Percentiles rank a stretch among this genome's conserved stretches.
phyloP scores from a whole-genome alignment of 257 asterid species.

The Echium plantagineum region DNA sequence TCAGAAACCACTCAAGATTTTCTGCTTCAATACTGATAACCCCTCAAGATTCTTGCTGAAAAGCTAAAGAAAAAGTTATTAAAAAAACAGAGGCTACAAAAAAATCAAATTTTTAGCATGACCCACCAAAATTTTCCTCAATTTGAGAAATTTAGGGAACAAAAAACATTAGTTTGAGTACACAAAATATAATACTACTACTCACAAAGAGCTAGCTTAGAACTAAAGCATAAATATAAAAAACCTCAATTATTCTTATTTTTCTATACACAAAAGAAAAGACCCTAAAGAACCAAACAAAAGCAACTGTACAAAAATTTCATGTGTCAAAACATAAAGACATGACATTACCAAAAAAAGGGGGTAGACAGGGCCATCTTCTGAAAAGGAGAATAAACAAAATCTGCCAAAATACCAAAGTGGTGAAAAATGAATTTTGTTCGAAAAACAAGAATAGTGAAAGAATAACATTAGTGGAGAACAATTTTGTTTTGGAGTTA shows the following conservation, averaged over 20 bases:
- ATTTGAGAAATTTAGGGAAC: background rate
- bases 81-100: background rate
- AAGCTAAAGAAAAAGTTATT: background rate
- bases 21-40: background rate
- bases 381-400: background rate
- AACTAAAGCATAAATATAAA: too few relatives aligned
- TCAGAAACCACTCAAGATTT: background rate
- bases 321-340: background rate
- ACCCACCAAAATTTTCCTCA: background rate
- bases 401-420: background rate
- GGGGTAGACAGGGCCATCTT: background rate
- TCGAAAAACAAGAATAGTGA: too few relatives aligned
- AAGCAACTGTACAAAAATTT: background rate
- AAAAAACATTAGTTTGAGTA: background rate
- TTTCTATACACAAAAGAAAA: background rate
- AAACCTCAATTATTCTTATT: background rate
- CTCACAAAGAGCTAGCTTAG: background rate
- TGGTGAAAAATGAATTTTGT: too few relatives aligned
- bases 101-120: background rate
- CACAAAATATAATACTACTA: background rate
- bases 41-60: slow-evolving; percentile 3
- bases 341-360: background rate
- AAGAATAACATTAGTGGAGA: background rate
- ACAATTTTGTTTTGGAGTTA: background rate
- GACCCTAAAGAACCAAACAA: background rate